Evolutionary conservation across 2,329 filamentous ascomycete genomes (phyloP).

Genomic region (Colletotrichum liaoningense): DNA sequence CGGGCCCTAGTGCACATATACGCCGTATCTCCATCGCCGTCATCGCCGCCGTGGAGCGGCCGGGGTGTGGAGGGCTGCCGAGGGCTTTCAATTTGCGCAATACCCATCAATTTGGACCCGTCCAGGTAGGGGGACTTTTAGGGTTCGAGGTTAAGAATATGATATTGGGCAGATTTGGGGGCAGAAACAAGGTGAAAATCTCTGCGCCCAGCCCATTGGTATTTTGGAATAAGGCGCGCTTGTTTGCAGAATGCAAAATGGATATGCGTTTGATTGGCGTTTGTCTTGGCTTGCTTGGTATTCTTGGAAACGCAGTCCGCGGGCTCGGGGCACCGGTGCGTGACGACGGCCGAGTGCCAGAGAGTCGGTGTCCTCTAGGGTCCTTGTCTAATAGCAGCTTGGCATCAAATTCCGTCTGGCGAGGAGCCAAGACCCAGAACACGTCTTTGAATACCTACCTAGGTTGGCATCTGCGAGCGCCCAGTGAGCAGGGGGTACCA

Average conservation of each 20-base stretch:
- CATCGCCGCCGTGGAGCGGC: conserved; percentile 13
- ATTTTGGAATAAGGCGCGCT: conserved; percentile 9
- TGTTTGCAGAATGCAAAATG: not conserved
- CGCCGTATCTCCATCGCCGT: conserved; percentile 12
- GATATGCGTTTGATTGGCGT: conserved; percentile 17
- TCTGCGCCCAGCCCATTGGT: not conserved
- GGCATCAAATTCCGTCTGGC: not conserved
- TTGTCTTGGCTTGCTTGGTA: conserved; percentile 30
- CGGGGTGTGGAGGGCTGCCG: not conserved
- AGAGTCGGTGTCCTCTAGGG: conserved; percentile 13
- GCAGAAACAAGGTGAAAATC: not conserved
- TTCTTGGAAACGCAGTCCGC: conserved; percentile 6
- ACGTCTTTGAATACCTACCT: not conserved
- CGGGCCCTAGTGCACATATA: not conserved
- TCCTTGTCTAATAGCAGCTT: not conserved
- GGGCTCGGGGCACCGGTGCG: conserved; percentile 18
- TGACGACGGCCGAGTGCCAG: not conserved
- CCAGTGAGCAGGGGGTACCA: not conserved
- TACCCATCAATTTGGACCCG: not conserved
- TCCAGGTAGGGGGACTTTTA: not conserved
- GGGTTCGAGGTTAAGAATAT: conserved; percentile 7
- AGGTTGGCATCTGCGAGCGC: not conserved
- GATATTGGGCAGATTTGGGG: conserved; percentile 3
- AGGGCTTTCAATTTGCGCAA: not conserved
- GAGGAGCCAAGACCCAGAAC: not conserved